phyloP scores from a whole-genome alignment of 1,139 yeast species.

The Groenewaldozyma sp. region DNA sequence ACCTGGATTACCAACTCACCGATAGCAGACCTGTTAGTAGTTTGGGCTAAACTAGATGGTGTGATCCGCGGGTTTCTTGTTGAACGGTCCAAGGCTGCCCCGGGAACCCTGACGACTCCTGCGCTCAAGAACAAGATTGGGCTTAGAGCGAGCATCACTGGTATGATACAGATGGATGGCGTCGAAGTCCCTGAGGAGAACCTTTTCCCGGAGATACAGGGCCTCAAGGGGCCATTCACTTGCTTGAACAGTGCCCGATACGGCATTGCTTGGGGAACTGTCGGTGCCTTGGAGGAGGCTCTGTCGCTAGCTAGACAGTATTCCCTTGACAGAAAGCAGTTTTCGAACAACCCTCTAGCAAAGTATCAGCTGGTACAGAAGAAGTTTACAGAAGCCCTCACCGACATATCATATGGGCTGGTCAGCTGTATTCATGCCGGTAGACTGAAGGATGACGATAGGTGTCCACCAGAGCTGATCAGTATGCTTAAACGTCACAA shows the following conservation, averaged over 20 bases:
- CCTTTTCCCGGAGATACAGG: slow-evolving; percentile 32
- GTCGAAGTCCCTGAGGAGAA: slow-evolving; percentile 38
- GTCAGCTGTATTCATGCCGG: slow-evolving; percentile 36
- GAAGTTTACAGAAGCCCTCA: slow-evolving; percentile 37
- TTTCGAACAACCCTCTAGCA: slow-evolving; percentile 33
- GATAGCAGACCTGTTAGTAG: slow-evolving; percentile 35
- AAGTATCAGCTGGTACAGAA: slow-evolving; percentile 35
- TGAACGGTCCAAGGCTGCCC: slow-evolving; percentile 29
- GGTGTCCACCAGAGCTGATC: slow-evolving; percentile 36
- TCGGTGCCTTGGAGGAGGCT: slow-evolving; percentile 38
- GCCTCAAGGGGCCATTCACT: slow-evolving; percentile 39
- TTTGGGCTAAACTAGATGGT: slow-evolving; percentile 40
- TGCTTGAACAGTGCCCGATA: slow-evolving; percentile 37
- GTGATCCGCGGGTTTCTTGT: slow-evolving; percentile 36
- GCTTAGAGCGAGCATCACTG: slow-evolving; percentile 37
- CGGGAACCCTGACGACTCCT: slow-evolving; percentile 32
- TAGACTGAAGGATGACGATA: slow-evolving; percentile 33
- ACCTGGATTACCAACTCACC: slow-evolving; percentile 41
- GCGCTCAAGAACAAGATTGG: slow-evolving; percentile 33
- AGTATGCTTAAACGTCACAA: slow-evolving; percentile 37
- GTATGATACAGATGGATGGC: slow-evolving; percentile 37
- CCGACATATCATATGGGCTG: slow-evolving; percentile 35
- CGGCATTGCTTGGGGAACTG: slow-evolving; percentile 39
- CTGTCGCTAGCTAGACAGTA: slow-evolving; percentile 32
- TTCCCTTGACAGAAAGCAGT: slow-evolving; percentile 35